phyloP scores from a whole-genome alignment of 2,329 filamentous ascomycete species.

The Fusarium sp. region DNA sequence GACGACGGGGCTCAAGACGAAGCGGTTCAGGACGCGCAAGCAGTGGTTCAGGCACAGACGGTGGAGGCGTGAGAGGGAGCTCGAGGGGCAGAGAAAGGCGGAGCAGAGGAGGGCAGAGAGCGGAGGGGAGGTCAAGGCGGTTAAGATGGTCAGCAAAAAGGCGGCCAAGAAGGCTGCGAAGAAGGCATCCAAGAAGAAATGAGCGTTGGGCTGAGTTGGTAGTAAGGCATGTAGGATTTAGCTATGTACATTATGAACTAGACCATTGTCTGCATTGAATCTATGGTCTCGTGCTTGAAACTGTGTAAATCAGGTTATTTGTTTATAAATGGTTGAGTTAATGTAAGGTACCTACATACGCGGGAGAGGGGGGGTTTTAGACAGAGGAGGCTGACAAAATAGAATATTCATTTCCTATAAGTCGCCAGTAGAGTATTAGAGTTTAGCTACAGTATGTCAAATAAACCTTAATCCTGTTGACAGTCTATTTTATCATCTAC shows the following conservation, averaged over 20 bases:
- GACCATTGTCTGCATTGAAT: not conserved
- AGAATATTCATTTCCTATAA: no score
- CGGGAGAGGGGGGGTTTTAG: no score
- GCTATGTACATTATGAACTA: constrained; percentile 32
- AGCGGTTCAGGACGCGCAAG: constrained; percentile 62
- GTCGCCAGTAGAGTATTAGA: no score
- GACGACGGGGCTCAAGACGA: constrained; percentile 62
- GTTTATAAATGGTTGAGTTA: no score
- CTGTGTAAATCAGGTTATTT: no score
- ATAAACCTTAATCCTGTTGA: no score
- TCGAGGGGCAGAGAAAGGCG: constrained; percentile 56
- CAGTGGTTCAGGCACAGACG: constrained; percentile 59
- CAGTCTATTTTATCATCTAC: no score
- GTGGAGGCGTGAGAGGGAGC: constrained; percentile 56
- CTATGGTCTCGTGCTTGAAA: not conserved
- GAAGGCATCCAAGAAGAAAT: constrained; percentile 53
- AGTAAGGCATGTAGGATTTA: constrained; percentile 43
- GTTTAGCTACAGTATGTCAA: no score
- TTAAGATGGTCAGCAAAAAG: constrained; percentile 53
- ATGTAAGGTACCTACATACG: no score
- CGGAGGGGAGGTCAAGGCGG: constrained; percentile 46
- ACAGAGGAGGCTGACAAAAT: no score
- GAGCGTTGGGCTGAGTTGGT: constrained; percentile 7
- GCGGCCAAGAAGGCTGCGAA: constrained; percentile 52
- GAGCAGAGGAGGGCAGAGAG: constrained; percentile 49